phyloP scores from a whole-genome alignment of 164 flowering plant genomes.

The Aristolochia californica region DNA sequence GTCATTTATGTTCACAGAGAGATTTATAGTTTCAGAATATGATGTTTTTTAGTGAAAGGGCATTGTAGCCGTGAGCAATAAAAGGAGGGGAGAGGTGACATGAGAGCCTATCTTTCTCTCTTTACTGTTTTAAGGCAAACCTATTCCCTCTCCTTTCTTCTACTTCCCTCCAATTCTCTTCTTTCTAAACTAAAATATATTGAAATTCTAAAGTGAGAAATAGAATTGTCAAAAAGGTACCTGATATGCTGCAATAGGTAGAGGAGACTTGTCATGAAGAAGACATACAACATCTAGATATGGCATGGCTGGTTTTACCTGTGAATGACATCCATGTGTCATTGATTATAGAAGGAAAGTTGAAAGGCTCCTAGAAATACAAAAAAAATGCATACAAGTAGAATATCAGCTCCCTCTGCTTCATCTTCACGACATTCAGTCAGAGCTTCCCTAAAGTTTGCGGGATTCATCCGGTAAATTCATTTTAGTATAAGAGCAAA shows the following conservation, averaged over 20 bases:
- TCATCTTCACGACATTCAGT: conserved; percentile 70
- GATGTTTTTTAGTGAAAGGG: no score
- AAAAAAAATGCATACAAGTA: conserved; percentile 34
- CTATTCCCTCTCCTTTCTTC: no score
- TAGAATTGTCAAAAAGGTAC: conserved; percentile 19
- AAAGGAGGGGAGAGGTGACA: no score
- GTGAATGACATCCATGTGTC: conserved; percentile 3
- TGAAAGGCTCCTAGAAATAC: no score
- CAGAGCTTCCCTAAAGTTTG: conserved; percentile 86
- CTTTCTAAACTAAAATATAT: no score
- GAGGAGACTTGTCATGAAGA: conserved; percentile 64
- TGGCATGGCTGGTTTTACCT: conserved; percentile 96
- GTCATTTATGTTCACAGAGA: no score
- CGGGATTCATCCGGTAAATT: conserved; percentile 98
- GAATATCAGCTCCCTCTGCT: conserved; percentile 94
- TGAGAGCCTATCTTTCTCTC: no score
- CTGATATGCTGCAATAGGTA: conserved; percentile 99
- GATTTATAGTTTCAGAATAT: no score
- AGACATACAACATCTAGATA: conserved; percentile 84
- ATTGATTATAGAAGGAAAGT: background rate
- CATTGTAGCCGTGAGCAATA: no score
- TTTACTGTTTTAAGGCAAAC: no score
- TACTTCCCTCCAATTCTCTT: no score
- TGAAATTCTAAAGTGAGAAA: no score
- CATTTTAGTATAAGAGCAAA: conserved; percentile 17